Conservation (phyloP, 441 rosid species). For the Erodium chrysanthum region DNA sequence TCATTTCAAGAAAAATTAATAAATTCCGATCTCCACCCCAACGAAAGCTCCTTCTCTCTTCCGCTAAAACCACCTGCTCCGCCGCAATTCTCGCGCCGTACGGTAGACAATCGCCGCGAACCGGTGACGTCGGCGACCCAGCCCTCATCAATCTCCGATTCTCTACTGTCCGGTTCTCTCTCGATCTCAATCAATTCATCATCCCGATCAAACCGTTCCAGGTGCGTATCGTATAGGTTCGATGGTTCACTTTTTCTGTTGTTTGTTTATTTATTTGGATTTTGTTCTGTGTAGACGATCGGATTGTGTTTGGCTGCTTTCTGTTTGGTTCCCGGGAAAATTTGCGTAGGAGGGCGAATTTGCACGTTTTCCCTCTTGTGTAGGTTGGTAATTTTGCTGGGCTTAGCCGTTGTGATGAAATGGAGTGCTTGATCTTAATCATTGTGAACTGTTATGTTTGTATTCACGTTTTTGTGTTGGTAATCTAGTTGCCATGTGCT, state of each 20-base stretch:
- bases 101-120: too few relatives aligned
- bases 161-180: neutral
- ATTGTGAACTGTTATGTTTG: neutral
- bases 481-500: neutral
- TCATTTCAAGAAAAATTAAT: neutral
- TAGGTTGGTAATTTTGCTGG: neutral
- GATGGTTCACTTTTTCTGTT: neutral
- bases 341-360: neutral
- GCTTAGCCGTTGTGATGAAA: neutral
- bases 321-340: conserved; percentile 5
- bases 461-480: too few relatives aligned
- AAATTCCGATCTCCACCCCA: too few relatives aligned
- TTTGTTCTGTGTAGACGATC: neutral
- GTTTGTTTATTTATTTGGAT: neutral
- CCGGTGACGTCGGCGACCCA: neutral
- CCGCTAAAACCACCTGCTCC: neutral
- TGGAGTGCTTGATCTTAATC: neutral
- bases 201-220: neutral
- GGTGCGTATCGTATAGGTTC: neutral
- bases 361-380: neutral
- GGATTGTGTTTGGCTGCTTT: neutral
- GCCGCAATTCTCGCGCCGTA: neutral
- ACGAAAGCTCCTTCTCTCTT: neutral
- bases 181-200: neutral
- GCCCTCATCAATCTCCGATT: neutral